These are phyloP conservation scores for Cryptococcus neoformans DNA, from an alignment of 1,284 basidiomycete genomes.

Conservation along the genomic window DNA sequence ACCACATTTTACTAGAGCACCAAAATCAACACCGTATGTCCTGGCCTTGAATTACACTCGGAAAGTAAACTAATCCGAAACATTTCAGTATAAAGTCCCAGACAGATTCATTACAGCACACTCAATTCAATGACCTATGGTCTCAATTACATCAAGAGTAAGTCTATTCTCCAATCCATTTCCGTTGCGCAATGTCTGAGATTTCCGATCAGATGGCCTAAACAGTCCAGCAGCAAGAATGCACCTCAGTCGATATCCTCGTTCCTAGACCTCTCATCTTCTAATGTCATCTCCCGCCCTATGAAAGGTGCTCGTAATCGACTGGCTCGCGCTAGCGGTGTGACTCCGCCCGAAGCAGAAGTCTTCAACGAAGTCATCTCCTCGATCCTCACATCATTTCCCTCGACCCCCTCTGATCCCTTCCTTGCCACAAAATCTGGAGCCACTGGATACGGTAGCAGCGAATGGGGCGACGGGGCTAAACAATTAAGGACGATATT, in stretches of 20 bases:
- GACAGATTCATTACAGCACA: too few species aligned
- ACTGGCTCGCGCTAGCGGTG: conserved; percentile 10
- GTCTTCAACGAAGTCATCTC: conserved; percentile 24
- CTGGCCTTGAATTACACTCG: too few species aligned
- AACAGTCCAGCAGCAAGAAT: background rate
- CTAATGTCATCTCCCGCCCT: conserved; percentile 7
- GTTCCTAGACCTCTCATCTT: background rate
- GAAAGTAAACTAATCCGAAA: too few species aligned
- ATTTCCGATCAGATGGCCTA: too few species aligned
- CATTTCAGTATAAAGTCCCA: too few species aligned
- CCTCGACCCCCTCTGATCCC: conserved; percentile 7
- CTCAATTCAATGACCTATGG: too few species aligned
- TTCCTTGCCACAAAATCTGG: conserved; percentile 5
- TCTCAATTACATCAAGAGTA: too few species aligned
- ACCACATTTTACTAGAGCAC: too few species aligned
- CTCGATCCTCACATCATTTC: conserved; percentile 20
- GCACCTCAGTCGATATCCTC: conserved; percentile 7
- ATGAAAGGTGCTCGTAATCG: conserved; percentile 18
- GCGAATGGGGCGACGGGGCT: background rate
- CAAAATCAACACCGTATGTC: too few species aligned
- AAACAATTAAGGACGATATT: conserved; percentile 4
- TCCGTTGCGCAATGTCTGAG: too few species aligned
- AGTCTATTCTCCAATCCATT: too few species aligned
- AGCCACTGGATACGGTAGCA: background rate
- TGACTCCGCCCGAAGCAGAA: conserved; percentile 31